Evolutionary conservation across 345 rosid species (phyloP), one percentile per base, ranked within the genome.

Genomic region (Moricandia arvensis): DNA sequence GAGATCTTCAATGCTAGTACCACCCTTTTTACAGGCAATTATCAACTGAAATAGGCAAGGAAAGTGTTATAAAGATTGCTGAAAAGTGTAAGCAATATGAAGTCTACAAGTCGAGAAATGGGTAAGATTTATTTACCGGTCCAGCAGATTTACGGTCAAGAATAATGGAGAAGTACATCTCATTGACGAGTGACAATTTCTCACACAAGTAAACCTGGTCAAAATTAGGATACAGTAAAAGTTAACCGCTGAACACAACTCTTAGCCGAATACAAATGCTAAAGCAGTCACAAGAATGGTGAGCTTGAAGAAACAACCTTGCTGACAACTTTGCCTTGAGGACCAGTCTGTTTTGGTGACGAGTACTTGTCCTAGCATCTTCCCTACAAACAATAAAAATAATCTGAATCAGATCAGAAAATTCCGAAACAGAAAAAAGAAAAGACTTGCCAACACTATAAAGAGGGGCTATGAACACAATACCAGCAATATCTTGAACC

Each of bases 1-100:
- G 66, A 96, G 98, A 80, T 96, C 99, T 82, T 96, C 99, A 79
- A 96, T 96, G 85, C 99, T 93, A 84, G 99, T 96, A 72, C 99
- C 98, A 63, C 98, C 99, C 77, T 93, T 91, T 61, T 87, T 91
- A 74, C 98, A 96, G 66, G 96, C 91, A 79, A 96, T 96, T 54
- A 96, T 96, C 69, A 96, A 81, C 99, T 96, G 87, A 68, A 85
- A 75, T 45, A 64, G 27, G 13, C 51, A 75, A 54, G 41, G 33
- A 13, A 69, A 70, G 1, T 3, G 21, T 54, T 67, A 29, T 13
- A 68, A 21, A 41, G 13, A 54, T 53, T 53, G 10, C 54, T 29
- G 49, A 31, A 6, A 67, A 41, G 35, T 7, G 37, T 38, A 29
- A 61, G 37, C 8, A 16, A 71, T 38, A 16, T 15, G 13, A 57